Base-by-base conservation (phyloP, 192 early-diverging fungal genomes). In the Podila minutissima region DNA sequence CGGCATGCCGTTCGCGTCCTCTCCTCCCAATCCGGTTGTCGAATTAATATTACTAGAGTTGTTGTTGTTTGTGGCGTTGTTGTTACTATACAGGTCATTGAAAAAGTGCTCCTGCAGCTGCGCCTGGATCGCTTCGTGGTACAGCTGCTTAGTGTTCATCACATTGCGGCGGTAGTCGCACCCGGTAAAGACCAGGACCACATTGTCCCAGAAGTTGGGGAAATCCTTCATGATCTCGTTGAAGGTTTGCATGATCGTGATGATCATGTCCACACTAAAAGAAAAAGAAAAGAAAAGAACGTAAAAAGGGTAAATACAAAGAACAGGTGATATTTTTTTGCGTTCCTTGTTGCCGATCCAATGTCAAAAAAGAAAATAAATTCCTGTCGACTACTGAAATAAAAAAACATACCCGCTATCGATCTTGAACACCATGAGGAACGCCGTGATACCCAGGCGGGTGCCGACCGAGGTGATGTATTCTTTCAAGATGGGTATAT, bases 151-250 rank as follows among this genome's bases (percentile, higher is more conserved):
- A 4, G 77, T 81, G 33, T 68, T 59, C 77, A 81, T 72, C n/a
- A 81, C 77, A 24, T 81, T 67, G 26, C 77, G 61, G 15, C 71
- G 65, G 49, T 81, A 81, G 35, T 81, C 77, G 32, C 77, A 81
- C 61, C 77, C 77, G 20, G 77, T 81, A 65, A 81, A 81, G 6
- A 81, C 77, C 9, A 81, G 48, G 3, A 81, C 50, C 13, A 81
- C 77, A 24, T 81, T 81, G 26, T 81, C 71, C 77, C 77, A 81
- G 26, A 81, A 81, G 53, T 68, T 67, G 19, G 77, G 77, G 38
- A 73, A 81, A 0, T 81, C 77, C 66, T 81, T 67, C 77, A 81
- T 81, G 57, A 81, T 81, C 12, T 81, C 77, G 62, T 81, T 81
- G 59, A 73, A 72, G 1, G 77, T 53, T 29, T 60, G 31, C 55